Base-by-base conservation (phyloP, 164 flowering plant genomes). In the Vitis riparia region DNA sequence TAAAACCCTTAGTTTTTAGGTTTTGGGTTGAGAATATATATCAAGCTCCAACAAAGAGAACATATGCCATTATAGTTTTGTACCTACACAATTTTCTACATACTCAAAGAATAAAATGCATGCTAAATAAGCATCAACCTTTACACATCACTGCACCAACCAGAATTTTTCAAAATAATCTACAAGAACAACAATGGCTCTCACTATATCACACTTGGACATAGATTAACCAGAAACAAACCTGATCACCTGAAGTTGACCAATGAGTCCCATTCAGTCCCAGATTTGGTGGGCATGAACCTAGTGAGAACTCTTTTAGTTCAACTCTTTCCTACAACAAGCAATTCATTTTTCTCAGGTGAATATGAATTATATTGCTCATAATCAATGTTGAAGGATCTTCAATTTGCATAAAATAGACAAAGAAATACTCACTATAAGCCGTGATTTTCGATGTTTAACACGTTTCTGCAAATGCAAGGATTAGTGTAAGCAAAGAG, bases 191-290 rank as follows among this genome's bases (percentile, higher is more conserved):
- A 23, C 27, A 23, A 23, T 23, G 27, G 2, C 2, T 23, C 27
- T 23, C 27, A 23, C 27, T 23, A 23, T 23, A 23, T 23, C 27
- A 23, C 27, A 23, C 27, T 23, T 23, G 27, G 27, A 23, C 27
- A 23, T 23, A 23, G 27, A 23, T 23, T 23, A 71, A 23, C 32
- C 77, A 72, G 75, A 76, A 69, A 56, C 89, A 77, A 55, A 95
- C 99, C 98, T 90, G 92, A 69, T 84, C 88, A 67, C 90, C 90
- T 59, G 89, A 74, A 69, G 93, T 90, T 65, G 87, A 79, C 99
- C 99, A 95, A 11, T 84, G 86, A 68, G 80, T 82, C 59, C 99
- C 98, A 59, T 87, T 89, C 66, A 89, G 74, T 32, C 97, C 99
- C 71, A 95, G 66, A 70, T 74, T 69, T 50, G 99, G 99, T 14